Evolutionary conservation across 495 filamentous ascomycete species (phyloP).

Genomic region (Podospora pseudoanserina): DNA sequence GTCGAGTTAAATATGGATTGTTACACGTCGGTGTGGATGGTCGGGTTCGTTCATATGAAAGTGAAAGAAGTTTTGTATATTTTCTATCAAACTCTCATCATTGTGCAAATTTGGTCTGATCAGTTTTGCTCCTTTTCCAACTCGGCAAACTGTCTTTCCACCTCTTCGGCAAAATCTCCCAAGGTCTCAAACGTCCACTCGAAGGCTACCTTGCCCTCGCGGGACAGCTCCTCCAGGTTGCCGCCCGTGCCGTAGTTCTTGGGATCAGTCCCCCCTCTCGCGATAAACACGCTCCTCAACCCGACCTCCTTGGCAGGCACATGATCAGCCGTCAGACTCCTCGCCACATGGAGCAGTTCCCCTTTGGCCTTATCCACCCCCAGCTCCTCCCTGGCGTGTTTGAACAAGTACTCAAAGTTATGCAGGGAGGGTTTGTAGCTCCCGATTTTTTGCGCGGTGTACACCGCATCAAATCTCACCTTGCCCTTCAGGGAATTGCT

Average conservation of each 20-base stretch:
- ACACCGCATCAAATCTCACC: conserved; percentile 60
- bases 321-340: conserved; percentile 70
- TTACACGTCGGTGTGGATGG: not conserved
- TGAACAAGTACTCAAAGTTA: conserved; percentile 67
- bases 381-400: conserved; percentile 51
- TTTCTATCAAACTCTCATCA: not conserved
- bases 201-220: conserved; percentile 41
- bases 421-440: conserved; percentile 65
- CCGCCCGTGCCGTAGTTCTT: conserved; percentile 45
- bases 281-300: conserved; percentile 68
- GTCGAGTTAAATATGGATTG: not conserved
- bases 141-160: conserved; percentile 50
- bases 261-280: conserved; percentile 47
- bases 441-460: conserved; percentile 73
- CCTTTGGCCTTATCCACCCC: conserved; percentile 48
- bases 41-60: not conserved
- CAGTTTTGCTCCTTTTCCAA: conserved; percentile 20
- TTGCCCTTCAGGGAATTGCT: conserved; percentile 37
- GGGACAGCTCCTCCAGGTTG: conserved; percentile 35
- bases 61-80: not conserved
- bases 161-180: conserved; percentile 67
- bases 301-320: conserved; percentile 60
- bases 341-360: conserved; percentile 64
- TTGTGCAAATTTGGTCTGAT: too few relatives aligned
- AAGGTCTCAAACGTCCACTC: conserved; percentile 57